Evolutionary conservation across 2,329 filamentous ascomycete species (phyloP), one percentile per base, ranked within the genome.

Genomic region (Didymella pinodella): DNA sequence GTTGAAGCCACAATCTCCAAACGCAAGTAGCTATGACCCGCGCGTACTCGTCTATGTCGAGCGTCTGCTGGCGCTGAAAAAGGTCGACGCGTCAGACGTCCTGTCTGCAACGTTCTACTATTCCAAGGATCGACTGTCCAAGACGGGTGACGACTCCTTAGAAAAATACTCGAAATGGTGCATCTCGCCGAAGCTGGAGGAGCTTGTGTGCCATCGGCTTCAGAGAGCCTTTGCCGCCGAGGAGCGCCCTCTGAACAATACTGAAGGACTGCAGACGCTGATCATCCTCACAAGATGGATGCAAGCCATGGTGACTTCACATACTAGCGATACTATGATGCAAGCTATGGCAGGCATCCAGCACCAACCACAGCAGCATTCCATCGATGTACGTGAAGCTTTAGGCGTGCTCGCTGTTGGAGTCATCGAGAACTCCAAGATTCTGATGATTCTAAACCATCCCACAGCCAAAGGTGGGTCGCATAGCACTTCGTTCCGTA

Each of bases 351-450:
- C 16, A 73, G 80, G 75, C 10, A 74, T 75, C 25, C 70, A 74
- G 81, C 83, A 38, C 76, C 82, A 51, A 81, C 84, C 36, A 78
- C 84, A 51, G 75, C 82, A 36, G 73, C 82, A 88, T 31, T 87
- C 89, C 49, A 84, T 88, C 79, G 86, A 83, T 44, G 81, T 88
- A 1, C 83, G 86, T 20, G 85, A 87, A 45, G 88, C 86, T 0
- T 84, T 91, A 60, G 85, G 88, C 2, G 84, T 88, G 70, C 78
- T 91, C 18, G 76, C 90, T 6, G 77, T 90, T 48, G 83, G 85
- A 0, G 79, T 90, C 11, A 83, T 85, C 54, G 88, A 91, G 62
- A 89, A 88, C 64, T 76, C 77, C 3, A 77, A 80, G 4, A 81
- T 90, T 11, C 72, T 88, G 4, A 77, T 78, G 44, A 81, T 84